Evolutionary conservation across 1,139 yeast species (phyloP), one percentile per base, ranked within the genome.

Genomic region (Meyerozyma athensensis): DNA sequence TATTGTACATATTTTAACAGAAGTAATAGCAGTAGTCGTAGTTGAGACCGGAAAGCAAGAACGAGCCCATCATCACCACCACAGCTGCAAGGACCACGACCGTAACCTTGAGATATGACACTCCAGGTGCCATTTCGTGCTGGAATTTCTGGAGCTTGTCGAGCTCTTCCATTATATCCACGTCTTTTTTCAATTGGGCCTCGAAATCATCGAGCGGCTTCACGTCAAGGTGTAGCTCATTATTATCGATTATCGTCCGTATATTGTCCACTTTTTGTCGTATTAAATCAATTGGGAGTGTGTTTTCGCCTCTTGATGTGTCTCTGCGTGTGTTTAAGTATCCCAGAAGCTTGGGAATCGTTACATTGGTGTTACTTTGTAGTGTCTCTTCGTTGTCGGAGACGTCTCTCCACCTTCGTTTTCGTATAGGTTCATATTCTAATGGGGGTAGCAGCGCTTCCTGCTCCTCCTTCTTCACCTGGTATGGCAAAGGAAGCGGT

Each of bases 11-110:
- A 35, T 12, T 23, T 34, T 30, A 46, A 39, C 48, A 46, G 36
- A 41, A 37, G 39, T 45, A 44, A 41, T 47, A 47, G 34, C 49
- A 46, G 40, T 46, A 46, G 9, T 45, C 46, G 30, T 44, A 43
- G 17, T 43, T 33, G 21, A 37, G 32, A 7, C 40, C 39, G 19
- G 47, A 42, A 14, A 41, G 38, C 18, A 38, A 16, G 19, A 41
- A 39, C 21, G 48, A 46, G 16, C 34, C 31, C 20, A 36, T 34
- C 20, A 39, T 37, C 19, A 45, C 20, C 16, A 36, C 12, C 3
- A 39, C 21, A 1, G 40, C 12, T 8, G 31, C 26, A 10, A 32
- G 34, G 16, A 34, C 28, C 31, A 30, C 32, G 4, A 28, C 20
- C 13, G 20, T 17, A 12, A 28, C 10, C 19, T 28, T 16, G 17